Evolutionary conservation across 2,329 filamentous ascomycete genomes (phyloP).

Genomic region (Chaetoscypha palmicola): DNA sequence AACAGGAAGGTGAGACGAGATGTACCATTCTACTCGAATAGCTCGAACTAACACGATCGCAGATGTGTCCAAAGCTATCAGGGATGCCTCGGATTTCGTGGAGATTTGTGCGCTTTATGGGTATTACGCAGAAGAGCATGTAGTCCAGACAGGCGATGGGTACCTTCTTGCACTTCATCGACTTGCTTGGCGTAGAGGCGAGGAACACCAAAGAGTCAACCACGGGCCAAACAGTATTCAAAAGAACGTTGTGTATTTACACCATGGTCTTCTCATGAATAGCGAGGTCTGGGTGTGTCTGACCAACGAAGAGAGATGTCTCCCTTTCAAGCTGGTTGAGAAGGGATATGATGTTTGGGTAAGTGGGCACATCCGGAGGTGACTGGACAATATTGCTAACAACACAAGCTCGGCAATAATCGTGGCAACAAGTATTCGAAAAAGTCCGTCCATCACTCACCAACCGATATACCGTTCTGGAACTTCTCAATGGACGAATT

Average conservation of each 20-base stretch:
- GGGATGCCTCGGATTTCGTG: constrained; percentile 83
- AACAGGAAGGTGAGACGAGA: constrained; percentile 59
- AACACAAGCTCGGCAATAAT: constrained; percentile 79
- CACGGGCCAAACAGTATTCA: constrained; percentile 55
- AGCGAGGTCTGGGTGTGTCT: constrained; percentile 96
- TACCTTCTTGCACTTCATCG: constrained; percentile 88
- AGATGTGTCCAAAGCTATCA: constrained; percentile 68
- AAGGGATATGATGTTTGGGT: constrained; percentile 94
- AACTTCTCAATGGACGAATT: constrained; percentile 99
- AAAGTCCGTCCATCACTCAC: constrained; percentile 73
- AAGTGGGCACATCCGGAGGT: constrained; percentile 29
- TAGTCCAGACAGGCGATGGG: constrained; percentile 89
- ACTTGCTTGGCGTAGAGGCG: constrained; percentile 73
- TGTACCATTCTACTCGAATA: constrained; percentile 23
- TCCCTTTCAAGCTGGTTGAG: constrained; percentile 86
- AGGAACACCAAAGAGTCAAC: constrained; percentile 75
- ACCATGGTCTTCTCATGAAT: constrained; percentile 97
- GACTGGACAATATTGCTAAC: constrained; percentile 18
- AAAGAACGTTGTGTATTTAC: constrained; percentile 88
- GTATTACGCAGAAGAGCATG: constrained; percentile 92
- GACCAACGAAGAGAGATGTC: constrained; percentile 75
- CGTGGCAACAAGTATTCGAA: constrained; percentile 99
- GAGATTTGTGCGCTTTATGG: constrained; percentile 89
- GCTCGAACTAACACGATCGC: constrained; percentile 41
- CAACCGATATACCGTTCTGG: constrained; percentile 77